A percentile compares a stretch with the other conserved stretches of the same genome.
Conservation (phyloP, 352 stramenopile species). For the Globisporangium solare region DNA sequence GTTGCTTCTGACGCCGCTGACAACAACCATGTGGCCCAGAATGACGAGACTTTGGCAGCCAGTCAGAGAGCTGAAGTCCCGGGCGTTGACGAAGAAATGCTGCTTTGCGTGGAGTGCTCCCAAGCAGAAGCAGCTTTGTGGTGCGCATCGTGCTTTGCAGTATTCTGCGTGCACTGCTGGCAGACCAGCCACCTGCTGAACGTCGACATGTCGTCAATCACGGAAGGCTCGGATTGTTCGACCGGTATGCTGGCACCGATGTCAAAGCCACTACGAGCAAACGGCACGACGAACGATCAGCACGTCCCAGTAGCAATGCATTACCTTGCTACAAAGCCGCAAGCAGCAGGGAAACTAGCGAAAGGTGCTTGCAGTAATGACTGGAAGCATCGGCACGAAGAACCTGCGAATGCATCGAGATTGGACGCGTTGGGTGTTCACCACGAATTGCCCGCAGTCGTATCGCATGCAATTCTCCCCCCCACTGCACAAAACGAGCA, state of each 20-base stretch:
- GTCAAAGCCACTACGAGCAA: conserved; percentile 21
- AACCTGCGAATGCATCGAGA: no score
- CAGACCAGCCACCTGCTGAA: conserved; percentile 33
- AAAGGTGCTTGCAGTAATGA: conserved; percentile 10
- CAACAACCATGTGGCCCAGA: not conserved
- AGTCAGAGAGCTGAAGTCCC: not conserved
- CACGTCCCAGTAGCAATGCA: conserved; percentile 38
- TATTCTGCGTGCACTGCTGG: conserved; percentile 54
- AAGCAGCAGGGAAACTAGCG: conserved; percentile 22
- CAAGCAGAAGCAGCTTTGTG: conserved; percentile 35
- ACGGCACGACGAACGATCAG: conserved; percentile 2
- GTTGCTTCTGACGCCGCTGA: not conserved
- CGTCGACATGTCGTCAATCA: conserved; percentile 31
- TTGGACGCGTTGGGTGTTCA: not conserved
- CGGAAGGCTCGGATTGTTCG: conserved; percentile 4
- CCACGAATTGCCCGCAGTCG: conserved; percentile 3
- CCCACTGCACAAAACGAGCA: not conserved
- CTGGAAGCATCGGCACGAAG: not conserved
- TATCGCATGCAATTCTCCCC: conserved; percentile 19
- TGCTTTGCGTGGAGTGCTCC: conserved; percentile 42
- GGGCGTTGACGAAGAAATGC: conserved; percentile 19
- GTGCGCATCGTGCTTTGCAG: conserved; percentile 58
- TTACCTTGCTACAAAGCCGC: conserved; percentile 51
- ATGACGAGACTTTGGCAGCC: not conserved
- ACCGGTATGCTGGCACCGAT: conserved; percentile 22